Conservation (phyloP, 805 yeast genomes). For the Metschnikowia bowlesiae region DNA sequence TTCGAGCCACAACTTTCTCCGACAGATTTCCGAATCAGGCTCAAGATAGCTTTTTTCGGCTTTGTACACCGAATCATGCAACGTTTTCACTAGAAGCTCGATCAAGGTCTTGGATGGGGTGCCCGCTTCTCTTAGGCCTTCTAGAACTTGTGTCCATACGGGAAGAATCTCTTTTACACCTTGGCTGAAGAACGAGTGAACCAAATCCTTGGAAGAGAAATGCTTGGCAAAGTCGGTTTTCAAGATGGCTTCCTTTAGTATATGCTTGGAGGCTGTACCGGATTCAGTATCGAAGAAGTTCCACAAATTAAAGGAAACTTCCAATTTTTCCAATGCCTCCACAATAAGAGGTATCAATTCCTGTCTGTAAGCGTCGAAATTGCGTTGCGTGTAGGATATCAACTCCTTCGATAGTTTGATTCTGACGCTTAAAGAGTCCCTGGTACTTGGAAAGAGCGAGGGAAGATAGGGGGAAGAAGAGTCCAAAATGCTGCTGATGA, state of each 20-base stretch:
- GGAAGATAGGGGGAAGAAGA: constrained; percentile 58
- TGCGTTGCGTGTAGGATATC: constrained; percentile 40
- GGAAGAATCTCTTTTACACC: constrained; percentile 22
- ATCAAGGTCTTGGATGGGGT: constrained; percentile 16
- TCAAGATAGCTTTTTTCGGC: constrained; percentile 39
- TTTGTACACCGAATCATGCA: constrained; percentile 30
- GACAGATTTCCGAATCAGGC: constrained; percentile 23
- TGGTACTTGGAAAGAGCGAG: constrained; percentile 45
- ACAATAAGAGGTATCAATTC: constrained; percentile 34
- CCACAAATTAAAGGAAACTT: constrained; percentile 48
- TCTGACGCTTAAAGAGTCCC: constrained; percentile 50
- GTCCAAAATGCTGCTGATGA: constrained; percentile 53
- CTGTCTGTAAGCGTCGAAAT: constrained; percentile 39
- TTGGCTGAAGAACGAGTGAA: constrained; percentile 26
- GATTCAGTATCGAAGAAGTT: constrained; percentile 13
- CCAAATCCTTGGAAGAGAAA: constrained; percentile 14
- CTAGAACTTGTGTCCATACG: constrained; percentile 28
- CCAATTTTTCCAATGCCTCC: constrained; percentile 30
- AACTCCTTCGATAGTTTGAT: constrained; percentile 41
- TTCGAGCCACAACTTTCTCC: constrained; percentile 45
- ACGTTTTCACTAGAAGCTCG: constrained; percentile 22
- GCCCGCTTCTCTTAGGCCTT: constrained; percentile 15
- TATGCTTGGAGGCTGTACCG: constrained; percentile 8
- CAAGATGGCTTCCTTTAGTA: constrained; percentile 10
- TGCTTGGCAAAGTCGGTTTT: constrained; percentile 6